Conservation (phyloP, 1,139 yeast species). For the Scheffersomyces stambukii region DNA sequence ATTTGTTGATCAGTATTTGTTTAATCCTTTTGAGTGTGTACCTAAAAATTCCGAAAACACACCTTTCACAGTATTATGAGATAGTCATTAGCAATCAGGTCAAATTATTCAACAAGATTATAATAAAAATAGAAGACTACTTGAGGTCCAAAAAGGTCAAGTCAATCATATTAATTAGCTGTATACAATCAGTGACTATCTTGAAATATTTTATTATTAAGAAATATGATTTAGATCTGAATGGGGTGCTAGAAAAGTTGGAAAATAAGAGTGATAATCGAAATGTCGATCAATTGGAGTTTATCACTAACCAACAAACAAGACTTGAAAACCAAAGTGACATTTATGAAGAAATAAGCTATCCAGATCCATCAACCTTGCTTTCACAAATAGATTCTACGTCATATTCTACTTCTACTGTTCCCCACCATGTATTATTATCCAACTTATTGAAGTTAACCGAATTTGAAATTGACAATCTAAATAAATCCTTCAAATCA, state of each 20-base stretch:
- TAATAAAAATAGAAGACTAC: constrained; percentile 15
- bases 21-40: constrained; percentile 22
- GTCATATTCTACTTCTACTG: too few species aligned
- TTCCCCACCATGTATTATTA: constrained; percentile 1
- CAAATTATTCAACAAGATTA: constrained; percentile 25
- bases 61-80: constrained; percentile 11
- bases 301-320: too few species aligned
- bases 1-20: constrained; percentile 27
- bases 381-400: too few species aligned
- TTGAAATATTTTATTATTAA: constrained; percentile 27
- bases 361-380: too few species aligned
- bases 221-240: constrained; percentile 10
- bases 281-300: too few species aligned
- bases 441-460: constrained; percentile 7
- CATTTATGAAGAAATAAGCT: too few species aligned
- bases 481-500: constrained; percentile 12
- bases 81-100: constrained; percentile 29
- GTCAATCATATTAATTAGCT: constrained; percentile 20
- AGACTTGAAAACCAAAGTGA: too few species aligned
- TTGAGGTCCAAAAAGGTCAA: constrained; percentile 11
- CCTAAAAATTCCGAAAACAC: constrained; percentile 7
- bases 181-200: constrained; percentile 29
- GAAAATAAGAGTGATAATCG: too few species aligned
- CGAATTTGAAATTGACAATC: constrained; percentile 23
- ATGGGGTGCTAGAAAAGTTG: too few species aligned